Conservation (phyloP, 768 basidiomycete species). For the Rhizopogon vinicolor region DNA sequence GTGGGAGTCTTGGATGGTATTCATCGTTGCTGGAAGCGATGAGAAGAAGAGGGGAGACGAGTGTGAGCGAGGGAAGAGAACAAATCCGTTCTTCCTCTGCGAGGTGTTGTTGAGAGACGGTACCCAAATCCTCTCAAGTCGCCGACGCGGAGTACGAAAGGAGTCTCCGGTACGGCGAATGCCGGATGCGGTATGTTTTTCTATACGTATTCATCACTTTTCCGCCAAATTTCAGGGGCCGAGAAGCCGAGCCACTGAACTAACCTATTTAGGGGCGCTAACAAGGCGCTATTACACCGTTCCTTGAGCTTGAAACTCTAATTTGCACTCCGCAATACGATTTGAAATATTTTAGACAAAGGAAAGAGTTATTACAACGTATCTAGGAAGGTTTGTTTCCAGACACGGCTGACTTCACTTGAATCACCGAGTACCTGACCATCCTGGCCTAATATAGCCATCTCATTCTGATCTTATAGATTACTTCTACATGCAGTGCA, state of each 20-base stretch:
- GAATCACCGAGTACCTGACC: too few relatives aligned
- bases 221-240: neutral
- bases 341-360: too few relatives aligned
- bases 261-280: too few relatives aligned
- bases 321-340: too few relatives aligned
- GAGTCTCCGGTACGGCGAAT: slow-evolving; percentile 1
- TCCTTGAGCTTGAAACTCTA: too few relatives aligned
- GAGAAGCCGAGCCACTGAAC: neutral
- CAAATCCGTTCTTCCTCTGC: slow-evolving; percentile 6
- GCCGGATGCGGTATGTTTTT: neutral
- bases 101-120: slow-evolving; percentile 21
- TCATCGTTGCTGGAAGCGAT: slow-evolving; percentile 27
- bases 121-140: slow-evolving; percentile 19
- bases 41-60: slow-evolving; percentile 9
- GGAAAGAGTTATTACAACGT: too few relatives aligned
- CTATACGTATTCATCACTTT: neutral
- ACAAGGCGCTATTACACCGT: too few relatives aligned
- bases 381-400: too few relatives aligned
- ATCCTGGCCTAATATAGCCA: too few relatives aligned
- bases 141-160: slow-evolving; percentile 23
- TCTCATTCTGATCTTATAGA: too few relatives aligned
- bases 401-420: too few relatives aligned
- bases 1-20: slow-evolving; percentile 37
- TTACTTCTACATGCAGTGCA: too few relatives aligned
- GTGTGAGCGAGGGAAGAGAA: neutral